Conservation (phyloP, 192 early-diverging fungal genomes). For the Podila epicladia region DNA sequence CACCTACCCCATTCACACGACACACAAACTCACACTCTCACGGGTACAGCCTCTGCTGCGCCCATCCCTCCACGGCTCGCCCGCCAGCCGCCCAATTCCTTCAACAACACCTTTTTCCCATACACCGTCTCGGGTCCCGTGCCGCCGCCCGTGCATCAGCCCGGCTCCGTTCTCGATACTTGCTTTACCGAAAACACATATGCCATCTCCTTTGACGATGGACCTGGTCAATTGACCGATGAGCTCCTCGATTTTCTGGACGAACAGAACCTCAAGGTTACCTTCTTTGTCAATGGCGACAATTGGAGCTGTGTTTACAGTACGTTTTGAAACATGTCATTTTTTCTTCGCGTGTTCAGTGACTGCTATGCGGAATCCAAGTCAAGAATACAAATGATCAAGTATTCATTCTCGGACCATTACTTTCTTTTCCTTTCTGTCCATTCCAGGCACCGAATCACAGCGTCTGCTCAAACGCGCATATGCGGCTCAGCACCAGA, state of each 20-base stretch:
- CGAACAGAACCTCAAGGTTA: constrained; percentile 60
- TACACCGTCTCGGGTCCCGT: constrained; percentile 17
- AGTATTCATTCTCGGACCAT: not conserved
- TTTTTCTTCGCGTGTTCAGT: not conserved
- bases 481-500: constrained; percentile 61
- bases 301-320: constrained; percentile 54
- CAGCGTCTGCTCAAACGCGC: constrained; percentile 35
- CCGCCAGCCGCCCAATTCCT: constrained; percentile 9
- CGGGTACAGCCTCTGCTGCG: constrained; percentile 20
- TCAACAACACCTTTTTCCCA: constrained; percentile 38
- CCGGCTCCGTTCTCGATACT: constrained; percentile 19
- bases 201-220: constrained; percentile 75
- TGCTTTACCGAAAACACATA: constrained; percentile 29
- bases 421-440: not conserved
- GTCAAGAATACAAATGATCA: not conserved
- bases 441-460: constrained; percentile 20
- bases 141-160: constrained; percentile 21
- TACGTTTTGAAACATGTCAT: constrained; percentile 22
- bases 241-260: constrained; percentile 63
- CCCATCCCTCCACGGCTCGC: constrained; percentile 24
- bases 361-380: not conserved
- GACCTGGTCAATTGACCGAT: constrained; percentile 62
- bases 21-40: not conserved
- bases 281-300: constrained; percentile 73
- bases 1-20: not conserved